Conservation (phyloP, 2,329 filamentous ascomycete genomes). For the Aspergillus flavus region DNA sequence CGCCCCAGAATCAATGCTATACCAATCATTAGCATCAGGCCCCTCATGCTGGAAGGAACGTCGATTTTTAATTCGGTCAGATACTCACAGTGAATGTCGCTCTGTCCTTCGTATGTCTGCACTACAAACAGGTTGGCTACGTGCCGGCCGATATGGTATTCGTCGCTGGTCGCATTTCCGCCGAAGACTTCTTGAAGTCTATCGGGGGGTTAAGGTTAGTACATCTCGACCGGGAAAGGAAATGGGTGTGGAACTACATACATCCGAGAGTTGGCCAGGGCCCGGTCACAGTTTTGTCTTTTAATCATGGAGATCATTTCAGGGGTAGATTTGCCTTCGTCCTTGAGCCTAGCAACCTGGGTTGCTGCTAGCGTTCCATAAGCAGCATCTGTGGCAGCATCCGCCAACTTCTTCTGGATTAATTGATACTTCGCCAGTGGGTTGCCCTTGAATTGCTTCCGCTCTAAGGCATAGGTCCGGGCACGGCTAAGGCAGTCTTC, state of each 20-base stretch:
- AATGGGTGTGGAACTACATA: conserved; percentile 42
- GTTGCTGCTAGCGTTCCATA: conserved; percentile 88
- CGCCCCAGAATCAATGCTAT: conserved; percentile 69
- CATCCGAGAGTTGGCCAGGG: conserved; percentile 74
- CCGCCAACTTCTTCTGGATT: conserved; percentile 95
- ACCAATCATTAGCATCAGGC: conserved; percentile 1
- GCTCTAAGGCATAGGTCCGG: conserved; percentile 83
- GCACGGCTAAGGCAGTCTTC: conserved; percentile 87
- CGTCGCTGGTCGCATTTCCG: conserved; percentile 96
- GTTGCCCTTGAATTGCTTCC: conserved; percentile 95
- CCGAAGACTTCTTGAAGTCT: conserved; percentile 93
- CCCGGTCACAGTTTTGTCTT: conserved; percentile 93
- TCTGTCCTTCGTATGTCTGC: conserved; percentile 97
- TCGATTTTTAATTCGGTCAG: conserved; percentile 1
- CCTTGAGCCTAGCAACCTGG: conserved; percentile 91
- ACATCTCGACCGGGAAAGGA: background rate
- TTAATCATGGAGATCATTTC: conserved; percentile 99
- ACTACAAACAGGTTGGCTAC: conserved; percentile 96
- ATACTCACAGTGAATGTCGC: conserved; percentile 88
- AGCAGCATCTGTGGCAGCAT: conserved; percentile 86
- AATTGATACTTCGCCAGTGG: conserved; percentile 95
- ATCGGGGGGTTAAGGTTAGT: background rate
- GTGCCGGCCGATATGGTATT: conserved; percentile 93
- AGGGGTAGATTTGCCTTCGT: conserved; percentile 80
- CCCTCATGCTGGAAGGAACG: background rate